These are phyloP conservation scores for Heteromeles arbutifolia DNA, from an alignment of 306 rosid genomes.

Conservation along the genomic window DNA sequence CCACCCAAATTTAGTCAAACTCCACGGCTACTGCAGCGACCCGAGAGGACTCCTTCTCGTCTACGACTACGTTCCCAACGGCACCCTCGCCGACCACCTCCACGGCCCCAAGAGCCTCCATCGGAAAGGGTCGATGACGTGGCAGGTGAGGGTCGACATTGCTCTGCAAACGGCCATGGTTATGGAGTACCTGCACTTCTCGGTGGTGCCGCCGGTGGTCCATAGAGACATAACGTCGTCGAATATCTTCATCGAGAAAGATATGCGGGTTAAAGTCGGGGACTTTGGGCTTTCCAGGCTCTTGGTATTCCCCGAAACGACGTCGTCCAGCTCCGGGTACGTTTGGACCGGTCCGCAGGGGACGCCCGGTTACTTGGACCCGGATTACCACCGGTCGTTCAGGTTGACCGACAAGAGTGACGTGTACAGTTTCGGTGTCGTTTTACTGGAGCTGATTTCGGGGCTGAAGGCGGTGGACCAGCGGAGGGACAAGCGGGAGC, in stretches of 20 bases:
- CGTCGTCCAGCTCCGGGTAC: conserved; percentile 43
- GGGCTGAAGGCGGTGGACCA: conserved; percentile 81
- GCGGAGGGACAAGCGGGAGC: conserved; percentile 62
- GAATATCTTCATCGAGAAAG: conserved; percentile 73
- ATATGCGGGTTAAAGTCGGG: conserved; percentile 86
- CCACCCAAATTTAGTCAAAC: conserved; percentile 86
- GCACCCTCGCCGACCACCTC: conserved; percentile 82
- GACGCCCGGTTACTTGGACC: conserved; percentile 92
- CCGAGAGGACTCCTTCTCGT: conserved; percentile 74
- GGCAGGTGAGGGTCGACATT: conserved; percentile 68
- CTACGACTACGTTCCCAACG: conserved; percentile 83
- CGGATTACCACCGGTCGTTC: conserved; percentile 86
- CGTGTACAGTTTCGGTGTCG: conserved; percentile 93
- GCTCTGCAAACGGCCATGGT: conserved; percentile 84
- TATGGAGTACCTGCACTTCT: conserved; percentile 86
- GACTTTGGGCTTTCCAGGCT: conserved; percentile 92
- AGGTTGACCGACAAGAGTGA: conserved; percentile 92
- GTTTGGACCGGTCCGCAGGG: conserved; percentile 99
- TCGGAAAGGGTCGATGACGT: conserved; percentile 43
- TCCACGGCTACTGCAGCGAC: conserved; percentile 90
- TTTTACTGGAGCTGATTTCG: conserved; percentile 62
- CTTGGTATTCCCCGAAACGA: conserved; percentile 44
- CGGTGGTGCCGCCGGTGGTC: conserved; percentile 71
- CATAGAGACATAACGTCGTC: conserved; percentile 89
- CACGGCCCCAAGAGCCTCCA: conserved; percentile 44